A percentile compares a stretch with the other conserved stretches of the same genome.
Conservation (phyloP, 139 green algal species). For the Closterium sp. region DNA sequence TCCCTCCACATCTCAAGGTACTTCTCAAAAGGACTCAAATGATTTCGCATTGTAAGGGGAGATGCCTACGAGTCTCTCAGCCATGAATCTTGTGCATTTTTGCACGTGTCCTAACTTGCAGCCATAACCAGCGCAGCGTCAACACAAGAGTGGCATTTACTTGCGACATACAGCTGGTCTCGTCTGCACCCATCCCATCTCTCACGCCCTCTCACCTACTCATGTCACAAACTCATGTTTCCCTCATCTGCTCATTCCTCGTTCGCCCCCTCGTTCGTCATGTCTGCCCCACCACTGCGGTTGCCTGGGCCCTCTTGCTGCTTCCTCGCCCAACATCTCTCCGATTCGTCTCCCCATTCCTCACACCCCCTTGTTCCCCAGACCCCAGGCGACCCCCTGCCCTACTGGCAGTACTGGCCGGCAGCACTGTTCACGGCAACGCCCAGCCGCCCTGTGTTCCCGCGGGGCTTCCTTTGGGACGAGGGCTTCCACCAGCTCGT, state of each 20-base stretch:
- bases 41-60: not conserved
- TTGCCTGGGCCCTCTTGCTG: not conserved
- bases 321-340: not conserved
- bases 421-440: slow-evolving; percentile 55
- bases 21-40: not conserved
- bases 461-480: slow-evolving; percentile 94
- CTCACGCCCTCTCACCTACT: too few species aligned
- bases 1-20: slow-evolving; percentile 6
- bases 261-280: too few species aligned
- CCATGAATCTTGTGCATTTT: too few species aligned
- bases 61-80: too few species aligned
- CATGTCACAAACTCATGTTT: too few species aligned
- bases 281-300: not conserved
- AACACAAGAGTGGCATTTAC: too few species aligned
- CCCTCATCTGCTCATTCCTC: too few species aligned
- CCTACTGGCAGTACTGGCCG: slow-evolving; percentile 36
- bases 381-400: not conserved
- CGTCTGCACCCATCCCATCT: too few species aligned
- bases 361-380: too few species aligned
- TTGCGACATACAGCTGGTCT: too few species aligned
- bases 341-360: not conserved
- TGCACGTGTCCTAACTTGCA: too few species aligned
- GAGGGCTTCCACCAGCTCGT: slow-evolving; percentile 95
- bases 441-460: slow-evolving; percentile 88
- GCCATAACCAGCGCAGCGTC: too few species aligned